phyloP scores from a whole-genome alignment of 2,329 filamentous ascomycete species.

The Pezicula rhizophila region DNA sequence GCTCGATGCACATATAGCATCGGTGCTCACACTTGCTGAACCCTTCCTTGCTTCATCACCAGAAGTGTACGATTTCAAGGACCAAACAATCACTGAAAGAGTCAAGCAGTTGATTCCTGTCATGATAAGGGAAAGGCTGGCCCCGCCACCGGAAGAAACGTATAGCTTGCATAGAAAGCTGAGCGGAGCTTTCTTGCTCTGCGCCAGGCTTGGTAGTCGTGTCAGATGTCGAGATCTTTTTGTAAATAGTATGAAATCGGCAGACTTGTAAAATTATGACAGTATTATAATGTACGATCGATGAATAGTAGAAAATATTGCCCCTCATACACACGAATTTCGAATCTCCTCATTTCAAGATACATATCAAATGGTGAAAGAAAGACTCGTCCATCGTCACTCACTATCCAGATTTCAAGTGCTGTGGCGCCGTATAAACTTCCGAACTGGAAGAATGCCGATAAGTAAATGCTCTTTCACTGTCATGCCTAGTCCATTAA shows the following conservation, averaged over 20 bases:
- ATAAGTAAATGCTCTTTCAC: too few relatives aligned
- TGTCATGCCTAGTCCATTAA: too few relatives aligned
- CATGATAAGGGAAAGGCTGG: constrained; percentile 84
- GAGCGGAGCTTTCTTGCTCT: constrained; percentile 89
- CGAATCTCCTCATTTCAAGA: too few relatives aligned
- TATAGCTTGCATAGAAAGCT: constrained; percentile 93
- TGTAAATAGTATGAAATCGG: constrained; percentile 32
- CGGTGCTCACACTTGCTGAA: constrained; percentile 84
- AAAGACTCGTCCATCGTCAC: too few relatives aligned
- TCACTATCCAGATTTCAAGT: too few relatives aligned
- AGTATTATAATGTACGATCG: too few relatives aligned
- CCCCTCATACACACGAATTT: too few relatives aligned
- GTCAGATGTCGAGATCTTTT: constrained; percentile 82
- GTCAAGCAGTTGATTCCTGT: constrained; percentile 83
- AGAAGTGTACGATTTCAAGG: constrained; percentile 81
- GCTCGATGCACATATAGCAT: constrained; percentile 85
- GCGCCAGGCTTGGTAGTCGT: constrained; percentile 75
- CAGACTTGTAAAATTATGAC: constrained; percentile 6
- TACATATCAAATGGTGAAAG: too few relatives aligned
- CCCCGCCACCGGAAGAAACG: constrained; percentile 93
- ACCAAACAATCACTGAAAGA: constrained; percentile 94
- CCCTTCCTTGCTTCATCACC: constrained; percentile 75
- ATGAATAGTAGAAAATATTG: too few relatives aligned
- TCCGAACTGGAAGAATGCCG: too few relatives aligned
- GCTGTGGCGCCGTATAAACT: too few relatives aligned